Evolutionary conservation across 2,329 filamentous ascomycete species (phyloP), one percentile per base, ranked within the genome.

Genomic region (Fusarium sterilihyphosum): DNA sequence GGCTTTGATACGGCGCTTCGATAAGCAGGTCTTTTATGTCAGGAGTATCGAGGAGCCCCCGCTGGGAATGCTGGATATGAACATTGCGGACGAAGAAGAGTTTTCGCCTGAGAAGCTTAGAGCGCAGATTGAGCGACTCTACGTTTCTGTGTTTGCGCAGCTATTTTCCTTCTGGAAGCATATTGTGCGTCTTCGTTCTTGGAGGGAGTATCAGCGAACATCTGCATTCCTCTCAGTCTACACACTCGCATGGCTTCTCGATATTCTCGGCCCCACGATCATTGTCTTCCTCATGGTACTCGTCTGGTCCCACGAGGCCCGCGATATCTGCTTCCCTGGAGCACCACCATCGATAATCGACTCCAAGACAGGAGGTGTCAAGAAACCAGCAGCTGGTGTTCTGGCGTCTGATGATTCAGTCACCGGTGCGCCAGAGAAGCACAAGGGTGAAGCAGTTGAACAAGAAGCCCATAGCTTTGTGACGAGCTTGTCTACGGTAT

Each of bases 71-170:
- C 84, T 97, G 43, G 94, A 97, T 80, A 87, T 97, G 67, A 94
- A 95, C 75, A 92, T 94, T 64, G 92, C 93, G 9, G 92, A 95
- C 44, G 92, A 96, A 61, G 94, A 96, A 74, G 92, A 95, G 65
- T 96, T 96, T 80, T 94, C 92, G 0, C 94, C 94, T 0, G 94
- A 96, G 78, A 96, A 96, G 83, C 85, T 97, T 50, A 88, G 94
- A 17, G 90, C 92, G 6, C 94, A 93, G 61, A 80, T 96, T 8
- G 94, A 97, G 82, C 87, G 94, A 20, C 84, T 96, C 17, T 97
- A 97, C 80, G 95, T 94, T 88, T 94, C 92, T 0, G 90, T 97
- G 2, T 85, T 92, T 13, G 88, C 95, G 56, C 88, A 91, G 20
- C 52, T 94, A 18, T 87, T 94, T 49, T 87, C 85, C 0, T 88